Evolutionary conservation across 2,329 filamentous ascomycete genomes (phyloP), one percentile per base, ranked within the genome.

Genomic region (Epichloe aotearoae): DNA sequence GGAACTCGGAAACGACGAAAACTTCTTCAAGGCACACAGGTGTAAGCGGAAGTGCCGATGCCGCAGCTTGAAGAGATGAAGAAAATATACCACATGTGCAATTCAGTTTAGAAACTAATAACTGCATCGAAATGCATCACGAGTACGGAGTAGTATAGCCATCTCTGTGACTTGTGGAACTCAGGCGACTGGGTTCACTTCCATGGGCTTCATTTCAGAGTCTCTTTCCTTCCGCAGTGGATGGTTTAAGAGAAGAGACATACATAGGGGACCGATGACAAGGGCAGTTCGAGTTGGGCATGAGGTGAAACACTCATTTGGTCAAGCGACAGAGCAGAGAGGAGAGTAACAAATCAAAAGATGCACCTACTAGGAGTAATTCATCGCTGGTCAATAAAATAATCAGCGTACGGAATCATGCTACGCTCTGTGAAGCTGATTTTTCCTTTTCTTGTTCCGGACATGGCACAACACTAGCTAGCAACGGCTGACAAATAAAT

Each of bases 1-100:
- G 66, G 93, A 97, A 66, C 77, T 97, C 49, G 81, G 85, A 55
- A 88, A 83, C 60, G 80, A 96, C 63, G 76, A 83, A 1, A 83
- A 89, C 42, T 97, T 96, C 69, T 76, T 98, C 60, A 80, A 79
- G 57, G 77, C 84, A 39, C 93, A 87, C 66, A 80, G 76, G 76
- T 57, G 75, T 81, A 50, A 72, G 72, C 60, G 62, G 67, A 41
- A 64, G 66, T 48, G 67, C 64, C 26, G 68, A 72, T 47, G 58
- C 66, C 43, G 61, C 65, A 19, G 66, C 64, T 46, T 68, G 63
- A 64, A 20, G 33, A 17, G 34, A 43, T 10, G n/a, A 38, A 26
- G 20, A 34, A 38, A 23, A 15, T 17, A n/a, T 10, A 26, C 19
- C 6, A 44, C 5, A 20, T 44, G 33, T 30, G 19, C 30, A 17